phyloP scores from a whole-genome alignment of 2,329 filamentous ascomycete genomes.

The Sporothrix globosa region DNA sequence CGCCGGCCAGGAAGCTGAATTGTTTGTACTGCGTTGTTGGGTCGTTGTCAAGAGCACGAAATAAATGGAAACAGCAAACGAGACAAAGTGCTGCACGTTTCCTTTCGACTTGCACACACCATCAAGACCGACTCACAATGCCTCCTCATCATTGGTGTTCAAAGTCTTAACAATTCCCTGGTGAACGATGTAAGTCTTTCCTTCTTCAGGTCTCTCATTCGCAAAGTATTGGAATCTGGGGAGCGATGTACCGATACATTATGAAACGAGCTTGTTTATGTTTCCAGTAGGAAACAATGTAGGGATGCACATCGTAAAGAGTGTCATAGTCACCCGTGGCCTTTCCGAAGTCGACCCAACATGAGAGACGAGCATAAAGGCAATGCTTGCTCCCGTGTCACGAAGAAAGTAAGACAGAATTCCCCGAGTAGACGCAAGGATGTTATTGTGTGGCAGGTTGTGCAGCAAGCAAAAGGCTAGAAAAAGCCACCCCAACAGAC shows the following conservation, averaged over 20 bases:
- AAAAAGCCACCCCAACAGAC: not conserved
- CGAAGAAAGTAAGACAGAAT: conserved; percentile 21
- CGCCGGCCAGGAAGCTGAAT: not conserved
- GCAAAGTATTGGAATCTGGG: not conserved
- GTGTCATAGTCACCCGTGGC: not conserved
- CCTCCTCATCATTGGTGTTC: not conserved
- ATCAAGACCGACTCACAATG: too few relatives aligned
- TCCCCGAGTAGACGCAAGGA: conserved; percentile 20
- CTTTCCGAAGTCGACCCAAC: not conserved
- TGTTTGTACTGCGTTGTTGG: not conserved
- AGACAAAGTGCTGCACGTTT: not conserved
- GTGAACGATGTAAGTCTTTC: too few relatives aligned
- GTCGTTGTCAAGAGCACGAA: not conserved
- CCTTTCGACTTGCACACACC: not conserved
- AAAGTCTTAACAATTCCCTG: not conserved
- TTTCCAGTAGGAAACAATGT: not conserved
- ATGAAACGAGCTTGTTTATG: not conserved
- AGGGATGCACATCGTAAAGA: not conserved
- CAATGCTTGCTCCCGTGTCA: conserved; percentile 3
- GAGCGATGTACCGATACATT: not conserved
- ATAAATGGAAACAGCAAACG: not conserved
- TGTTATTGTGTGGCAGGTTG: conserved; percentile 8
- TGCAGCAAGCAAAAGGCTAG: conserved; percentile 5
- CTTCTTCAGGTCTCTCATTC: not conserved
- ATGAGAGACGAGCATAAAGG: not conserved